Percentiles rank a stretch among this genome's conserved stretches.
phyloP scores from a whole-genome alignment of 1,284 basidiomycete species.

The Xerocomus amazonicus region DNA sequence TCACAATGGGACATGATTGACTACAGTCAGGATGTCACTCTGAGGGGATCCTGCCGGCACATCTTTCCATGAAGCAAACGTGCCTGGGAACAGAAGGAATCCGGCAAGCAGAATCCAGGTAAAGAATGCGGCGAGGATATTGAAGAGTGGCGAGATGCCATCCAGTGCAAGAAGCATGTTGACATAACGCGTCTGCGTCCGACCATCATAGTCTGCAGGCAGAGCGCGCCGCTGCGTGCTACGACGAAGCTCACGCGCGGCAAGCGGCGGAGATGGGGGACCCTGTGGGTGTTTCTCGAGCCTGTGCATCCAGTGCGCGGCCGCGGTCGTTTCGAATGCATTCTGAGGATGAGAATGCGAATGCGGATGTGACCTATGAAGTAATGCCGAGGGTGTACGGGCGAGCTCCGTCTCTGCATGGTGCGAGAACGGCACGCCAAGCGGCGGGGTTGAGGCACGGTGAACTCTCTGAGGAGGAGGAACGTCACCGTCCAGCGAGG shows the following conservation, averaged over 20 bases:
- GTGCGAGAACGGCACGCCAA: slow-evolving; percentile 2
- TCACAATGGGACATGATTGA: slow-evolving; percentile 45
- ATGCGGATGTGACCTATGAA: slow-evolving; percentile 19
- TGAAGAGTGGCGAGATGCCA: slow-evolving; percentile 35
- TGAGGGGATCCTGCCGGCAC: slow-evolving; percentile 26
- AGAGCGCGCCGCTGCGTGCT: slow-evolving; percentile 22
- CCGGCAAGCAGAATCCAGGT: slow-evolving; percentile 59
- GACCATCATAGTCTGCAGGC: slow-evolving; percentile 22
- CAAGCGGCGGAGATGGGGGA: slow-evolving; percentile 1
- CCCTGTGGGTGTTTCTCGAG: slow-evolving; percentile 2
- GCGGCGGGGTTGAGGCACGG: slow-evolving; percentile 9
- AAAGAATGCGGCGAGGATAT: slow-evolving; percentile 48
- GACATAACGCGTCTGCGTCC: slow-evolving; percentile 31
- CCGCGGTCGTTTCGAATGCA: slow-evolving; percentile 1
- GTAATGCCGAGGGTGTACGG: slow-evolving; percentile 7
- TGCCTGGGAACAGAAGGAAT: slow-evolving; percentile 57
- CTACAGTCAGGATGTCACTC: slow-evolving; percentile 32
- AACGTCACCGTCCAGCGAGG: slow-evolving; percentile 21
- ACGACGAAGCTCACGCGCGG: slow-evolving; percentile 20
- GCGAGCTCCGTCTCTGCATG: slow-evolving; percentile 3
- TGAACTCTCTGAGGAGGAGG: slow-evolving; percentile 17
- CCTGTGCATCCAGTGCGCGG: neutral
- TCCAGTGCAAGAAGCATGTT: slow-evolving; percentile 34
- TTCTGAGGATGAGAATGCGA: slow-evolving; percentile 11
- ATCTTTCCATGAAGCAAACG: slow-evolving; percentile 48